Conservation (phyloP, 1,284 basidiomycete species). For the Apiotrichum gracile region DNA sequence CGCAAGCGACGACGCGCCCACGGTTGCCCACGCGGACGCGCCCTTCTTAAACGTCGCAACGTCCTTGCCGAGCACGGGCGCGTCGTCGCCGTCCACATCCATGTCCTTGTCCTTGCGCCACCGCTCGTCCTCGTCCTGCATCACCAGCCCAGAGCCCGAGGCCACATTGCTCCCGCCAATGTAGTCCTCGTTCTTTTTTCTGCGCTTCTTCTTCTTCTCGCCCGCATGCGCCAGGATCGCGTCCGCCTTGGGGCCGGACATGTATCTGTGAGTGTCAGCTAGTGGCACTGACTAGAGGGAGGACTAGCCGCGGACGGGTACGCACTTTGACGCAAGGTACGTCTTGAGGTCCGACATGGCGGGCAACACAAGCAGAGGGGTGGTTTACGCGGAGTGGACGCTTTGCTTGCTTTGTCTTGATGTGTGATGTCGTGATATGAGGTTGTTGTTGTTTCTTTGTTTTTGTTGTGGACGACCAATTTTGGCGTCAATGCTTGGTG, state of each 20-base stretch:
- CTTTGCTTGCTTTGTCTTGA: too few species aligned
- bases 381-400: too few species aligned
- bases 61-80: constrained; percentile 37
- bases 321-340: constrained; percentile 51
- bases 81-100: constrained; percentile 41
- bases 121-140: constrained; percentile 51
- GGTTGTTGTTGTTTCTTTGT: too few species aligned
- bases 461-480: too few species aligned
- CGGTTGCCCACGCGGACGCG: constrained; percentile 36
- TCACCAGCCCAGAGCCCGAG: constrained; percentile 26
- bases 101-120: constrained; percentile 35
- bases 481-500: too few species aligned
- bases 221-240: constrained; percentile 72
- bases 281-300: too few species aligned
- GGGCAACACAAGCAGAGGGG: too few species aligned
- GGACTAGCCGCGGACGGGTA: not conserved
- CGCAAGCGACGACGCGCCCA: constrained; percentile 29
- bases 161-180: constrained; percentile 32
- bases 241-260: constrained; percentile 95
- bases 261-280: constrained; percentile 56
- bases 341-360: constrained; percentile 49
- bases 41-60: constrained; percentile 39
- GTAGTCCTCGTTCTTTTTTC: constrained; percentile 60
- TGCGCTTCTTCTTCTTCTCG: constrained; percentile 54
- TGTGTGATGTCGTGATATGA: too few species aligned